Base-by-base conservation (phyloP, 768 basidiomycete species). In the Rhodosporidiobolus odoratus region DNA sequence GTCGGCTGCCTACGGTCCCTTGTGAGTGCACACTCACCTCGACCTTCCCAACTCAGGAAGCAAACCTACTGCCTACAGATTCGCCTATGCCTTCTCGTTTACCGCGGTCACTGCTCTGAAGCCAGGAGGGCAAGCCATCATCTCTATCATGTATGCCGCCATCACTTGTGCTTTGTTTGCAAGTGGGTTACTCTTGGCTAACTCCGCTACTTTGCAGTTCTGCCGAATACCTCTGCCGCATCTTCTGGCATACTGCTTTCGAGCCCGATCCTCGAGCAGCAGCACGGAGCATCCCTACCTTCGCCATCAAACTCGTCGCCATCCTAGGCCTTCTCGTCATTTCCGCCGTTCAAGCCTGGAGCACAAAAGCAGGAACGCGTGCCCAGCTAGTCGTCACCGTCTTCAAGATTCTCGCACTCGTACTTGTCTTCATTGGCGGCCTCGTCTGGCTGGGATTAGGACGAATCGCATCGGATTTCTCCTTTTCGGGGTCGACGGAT, bases 251-350 rank as follows among this genome's bases (percentile, higher is more conserved):
- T 76, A 84, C 84, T 41, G 84, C 87, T n/a, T 83, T 85, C 68
- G 83, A 84, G 68, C 86, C 90, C 68, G 85, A 86, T 79, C 87
- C 89, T 64, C 86, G 89, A 27, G 86, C 88, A 76, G 86, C 70
- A 6, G 71, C 71, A 2, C 58, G 47, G 3, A 60, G 85, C 47
- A 86, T 96, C 61, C 92, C 95, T 35, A 86, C 89, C 75, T 92
- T 92, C 90, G 86, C 91, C 34, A 91, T 91, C 81, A 95, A 93
- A 82, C 80, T 93, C 68, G 90, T 89, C 47, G 95, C 92, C 8
- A 79, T 84, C 59, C 82, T 83, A 56, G 90, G 91, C 66, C 85
- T 97, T 47, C 68, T 87, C 4, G 57, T 88, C 35, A 88, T 95
- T 30, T 87, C 88, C 2, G 71, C 85, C n/a, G 81, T 97, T 12